Evolutionary conservation across 2,329 filamentous ascomycete genomes (phyloP), one percentile per base, ranked within the genome.

Genomic region (Dothideomycetes sp.): DNA sequence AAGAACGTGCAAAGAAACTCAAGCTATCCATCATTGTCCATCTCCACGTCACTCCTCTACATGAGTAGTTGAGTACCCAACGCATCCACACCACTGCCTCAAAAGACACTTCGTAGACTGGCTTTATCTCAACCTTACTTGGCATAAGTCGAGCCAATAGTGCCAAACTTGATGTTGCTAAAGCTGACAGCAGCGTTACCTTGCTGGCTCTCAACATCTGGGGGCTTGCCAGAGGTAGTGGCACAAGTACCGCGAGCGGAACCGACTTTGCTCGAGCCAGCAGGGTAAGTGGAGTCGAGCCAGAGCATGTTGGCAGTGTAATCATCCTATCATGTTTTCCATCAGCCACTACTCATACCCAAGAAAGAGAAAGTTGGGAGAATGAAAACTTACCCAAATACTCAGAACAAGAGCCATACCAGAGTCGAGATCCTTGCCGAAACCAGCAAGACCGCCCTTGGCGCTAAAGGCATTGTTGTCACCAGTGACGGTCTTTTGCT

Each of bases 241-340:
- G 47, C 27, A 35, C 51, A 53, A 16, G 49, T 49, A 10, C 50
- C 51, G 4, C 50, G 44, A 30, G 45, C 45, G 12, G 47, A 45
- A 23, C 51, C 51, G 35, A 47, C 44, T 38, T 45, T 48, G 44
- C 24, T 45, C 12, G 40, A 33, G 36, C 36, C 37, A 18, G 40
- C 45, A 9, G 56, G 56, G 45, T 54, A 58, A 9, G 47, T 46
- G 9, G 51, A 45, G 66, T 85, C 81, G 52, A 86, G 73, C 82
- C 82, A 85, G 53, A 81, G 71, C 80, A 85, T 84, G 63, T 80
- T 71, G 53, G 73, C 64, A 45, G 72, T 61, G 61, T 82, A 73
- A 63, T 84, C 80, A 54, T 82, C 75, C 76, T 76, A 79, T 43
- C n/a, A n/a, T n/a, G n/a, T n/a, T n/a, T n/a, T n/a, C n/a, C n/a